Percentiles rank a stretch among this genome's conserved stretches.
Evolutionary conservation across 2,329 filamentous ascomycete species (phyloP).

Genomic region (Gnomoniopsis sp.): DNA sequence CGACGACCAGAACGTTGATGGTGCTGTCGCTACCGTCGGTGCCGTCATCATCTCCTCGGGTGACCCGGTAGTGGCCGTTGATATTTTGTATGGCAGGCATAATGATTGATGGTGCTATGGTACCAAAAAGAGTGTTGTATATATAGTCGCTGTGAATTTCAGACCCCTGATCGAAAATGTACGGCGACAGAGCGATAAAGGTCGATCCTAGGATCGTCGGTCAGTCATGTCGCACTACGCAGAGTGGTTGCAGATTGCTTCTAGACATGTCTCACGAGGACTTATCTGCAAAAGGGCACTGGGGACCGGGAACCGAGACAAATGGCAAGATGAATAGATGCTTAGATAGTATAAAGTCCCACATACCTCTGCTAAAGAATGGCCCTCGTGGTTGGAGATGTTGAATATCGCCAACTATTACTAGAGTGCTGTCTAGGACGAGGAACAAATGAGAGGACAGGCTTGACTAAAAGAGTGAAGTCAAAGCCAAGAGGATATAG

Average conservation of each 20-base stretch:
- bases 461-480: conserved; percentile 46
- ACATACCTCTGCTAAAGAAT: conserved; percentile 16
- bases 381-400: conserved; percentile 10
- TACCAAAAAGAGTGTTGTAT: conserved; percentile 8
- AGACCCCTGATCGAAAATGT: conserved; percentile 7
- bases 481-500: conserved; percentile 32
- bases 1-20: conserved; percentile 73
- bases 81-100: conserved; percentile 38
- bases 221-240: conserved; percentile 3
- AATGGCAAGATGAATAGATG: too few relatives aligned
- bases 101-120: conserved; percentile 21
- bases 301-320: neutral
- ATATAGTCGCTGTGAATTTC: conserved; percentile 2
- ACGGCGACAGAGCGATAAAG: neutral
- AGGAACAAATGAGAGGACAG: conserved; percentile 41
- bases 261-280: conserved; percentile 12
- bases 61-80: conserved; percentile 42
- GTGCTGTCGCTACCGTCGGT: conserved; percentile 27
- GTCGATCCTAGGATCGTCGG: conserved; percentile 9
- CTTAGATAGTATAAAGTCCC: neutral
- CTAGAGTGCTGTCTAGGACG: neutral
- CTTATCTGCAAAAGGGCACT: neutral
- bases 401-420: conserved; percentile 13
- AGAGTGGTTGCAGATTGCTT: neutral
- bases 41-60: conserved; percentile 35